Percentiles rank a stretch among this genome's conserved stretches.
These are phyloP conservation scores for Boletus vinaceobasis DNA, from an alignment of 768 basidiomycete species.

Conservation along the genomic window DNA sequence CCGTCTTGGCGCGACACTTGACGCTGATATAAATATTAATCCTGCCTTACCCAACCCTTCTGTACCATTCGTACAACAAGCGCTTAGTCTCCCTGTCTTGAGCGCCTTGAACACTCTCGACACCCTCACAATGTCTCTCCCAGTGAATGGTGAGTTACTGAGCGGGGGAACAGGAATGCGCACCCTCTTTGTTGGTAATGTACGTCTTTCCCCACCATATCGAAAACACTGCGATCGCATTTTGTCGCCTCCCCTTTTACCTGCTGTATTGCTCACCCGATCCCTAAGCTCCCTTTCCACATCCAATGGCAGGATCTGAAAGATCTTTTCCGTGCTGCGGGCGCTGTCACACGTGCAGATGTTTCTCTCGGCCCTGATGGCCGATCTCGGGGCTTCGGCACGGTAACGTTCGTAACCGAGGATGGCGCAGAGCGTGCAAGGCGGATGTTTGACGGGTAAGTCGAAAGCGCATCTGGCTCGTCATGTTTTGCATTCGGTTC, in stretches of 20 bases:
- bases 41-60: slow-evolving; percentile 11
- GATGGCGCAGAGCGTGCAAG: slow-evolving; percentile 83
- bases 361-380: slow-evolving; percentile 87
- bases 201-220: slow-evolving; percentile 39
- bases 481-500: neutral
- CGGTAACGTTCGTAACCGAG: slow-evolving; percentile 81
- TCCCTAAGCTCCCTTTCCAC: slow-evolving; percentile 80
- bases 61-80: slow-evolving; percentile 20
- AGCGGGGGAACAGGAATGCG: slow-evolving; percentile 37
- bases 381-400: slow-evolving; percentile 89
- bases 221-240: neutral
- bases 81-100: slow-evolving; percentile 12
- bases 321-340: slow-evolving; percentile 89
- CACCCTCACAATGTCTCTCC: slow-evolving; percentile 12
- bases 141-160: slow-evolving; percentile 22
- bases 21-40: slow-evolving; percentile 19
- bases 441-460: slow-evolving; percentile 87
- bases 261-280: slow-evolving; percentile 14
- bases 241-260: neutral
- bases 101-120: slow-evolving; percentile 15
- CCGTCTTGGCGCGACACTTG: slow-evolving; percentile 46
- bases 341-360: slow-evolving; percentile 86
- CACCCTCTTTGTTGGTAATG: slow-evolving; percentile 87
- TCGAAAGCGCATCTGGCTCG: slow-evolving; percentile 3
- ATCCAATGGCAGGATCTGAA: slow-evolving; percentile 99